Conservation (phyloP, 768 basidiomycete genomes). For the Lyophyllum semitale region DNA sequence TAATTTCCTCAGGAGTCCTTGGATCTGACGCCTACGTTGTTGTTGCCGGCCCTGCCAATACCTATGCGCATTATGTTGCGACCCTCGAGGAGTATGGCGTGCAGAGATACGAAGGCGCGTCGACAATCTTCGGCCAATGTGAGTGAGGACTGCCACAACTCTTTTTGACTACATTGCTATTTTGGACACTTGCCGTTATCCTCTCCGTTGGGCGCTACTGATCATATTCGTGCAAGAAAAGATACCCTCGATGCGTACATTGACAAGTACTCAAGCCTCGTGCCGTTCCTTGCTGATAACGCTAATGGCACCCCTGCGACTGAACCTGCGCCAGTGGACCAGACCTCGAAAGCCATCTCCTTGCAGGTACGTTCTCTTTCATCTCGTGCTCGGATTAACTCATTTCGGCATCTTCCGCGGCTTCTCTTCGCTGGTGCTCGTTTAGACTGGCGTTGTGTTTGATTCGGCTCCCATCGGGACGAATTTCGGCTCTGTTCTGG, state of each 20-base stretch:
- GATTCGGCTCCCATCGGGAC: slow-evolving; percentile 59
- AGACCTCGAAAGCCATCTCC: slow-evolving; percentile 67
- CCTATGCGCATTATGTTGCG: slow-evolving; percentile 74
- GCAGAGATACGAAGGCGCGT: slow-evolving; percentile 82
- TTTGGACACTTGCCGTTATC: background rate
- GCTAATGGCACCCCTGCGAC: slow-evolving; percentile 52
- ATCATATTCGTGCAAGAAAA: slow-evolving; percentile 23
- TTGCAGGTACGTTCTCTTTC: slow-evolving; percentile 46
- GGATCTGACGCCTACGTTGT: slow-evolving; percentile 75
- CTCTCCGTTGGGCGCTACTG: slow-evolving; percentile 1
- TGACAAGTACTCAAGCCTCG: slow-evolving; percentile 68
- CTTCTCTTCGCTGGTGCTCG: background rate
- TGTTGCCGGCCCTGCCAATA: slow-evolving; percentile 80
- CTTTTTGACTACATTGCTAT: slow-evolving; percentile 4
- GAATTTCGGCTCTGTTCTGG: slow-evolving; percentile 61
- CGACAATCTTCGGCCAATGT: slow-evolving; percentile 78
- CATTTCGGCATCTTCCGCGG: slow-evolving; percentile 3
- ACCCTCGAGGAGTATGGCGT: slow-evolving; percentile 73
- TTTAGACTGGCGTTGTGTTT: slow-evolving; percentile 60
- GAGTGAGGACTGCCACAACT: slow-evolving; percentile 23
- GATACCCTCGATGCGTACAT: slow-evolving; percentile 82
- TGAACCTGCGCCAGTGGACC: slow-evolving; percentile 65
- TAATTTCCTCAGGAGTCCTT: slow-evolving; percentile 65
- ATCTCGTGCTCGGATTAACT: background rate
- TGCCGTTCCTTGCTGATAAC: slow-evolving; percentile 59